A percentile compares a stretch with the other conserved stretches of the same genome.
phyloP scores from a whole-genome alignment of 2,329 filamentous ascomycete species.

The Xylaria sp. region DNA sequence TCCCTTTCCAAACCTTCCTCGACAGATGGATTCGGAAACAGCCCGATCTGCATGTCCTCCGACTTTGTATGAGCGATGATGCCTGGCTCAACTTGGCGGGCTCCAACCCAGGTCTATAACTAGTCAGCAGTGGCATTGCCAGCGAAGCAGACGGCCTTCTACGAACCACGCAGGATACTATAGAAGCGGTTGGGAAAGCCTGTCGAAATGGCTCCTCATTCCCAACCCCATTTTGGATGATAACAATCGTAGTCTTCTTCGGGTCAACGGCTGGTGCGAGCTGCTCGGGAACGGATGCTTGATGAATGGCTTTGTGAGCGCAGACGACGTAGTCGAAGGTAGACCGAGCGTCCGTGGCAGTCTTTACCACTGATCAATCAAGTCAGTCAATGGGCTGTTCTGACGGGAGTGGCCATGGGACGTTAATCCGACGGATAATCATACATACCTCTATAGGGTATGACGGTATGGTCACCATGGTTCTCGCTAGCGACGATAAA shows the following conservation, averaged over 20 bases:
- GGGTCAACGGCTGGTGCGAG: slow-evolving; percentile 53
- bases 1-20: slow-evolving; percentile 49
- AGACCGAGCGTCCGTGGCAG: slow-evolving; percentile 57
- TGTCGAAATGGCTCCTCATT: slow-evolving; percentile 66
- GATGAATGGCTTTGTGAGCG: slow-evolving; percentile 64
- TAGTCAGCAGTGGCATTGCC: slow-evolving; percentile 1
- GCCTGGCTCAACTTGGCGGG: slow-evolving; percentile 61
- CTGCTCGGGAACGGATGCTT: slow-evolving; percentile 51
- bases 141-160: not conserved
- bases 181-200: slow-evolving; percentile 61
- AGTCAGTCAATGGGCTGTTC: slow-evolving; percentile 9
- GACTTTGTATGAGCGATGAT: slow-evolving; percentile 61
- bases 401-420: not conserved
- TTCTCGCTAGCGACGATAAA: slow-evolving; percentile 65
- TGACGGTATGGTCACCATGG: slow-evolving; percentile 65
- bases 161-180: slow-evolving; percentile 66
- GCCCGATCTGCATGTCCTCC: slow-evolving; percentile 66
- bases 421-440: not conserved
- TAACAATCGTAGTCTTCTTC: slow-evolving; percentile 62
- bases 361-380: slow-evolving; percentile 56
- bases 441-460: slow-evolving; percentile 55
- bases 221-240: slow-evolving; percentile 71
- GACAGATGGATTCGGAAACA: slow-evolving; percentile 56
- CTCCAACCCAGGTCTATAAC: slow-evolving; percentile 63
- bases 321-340: slow-evolving; percentile 68